Conservation (phyloP, 2,329 filamentous ascomycete species). For the Pseudopithomyces chartarum region DNA sequence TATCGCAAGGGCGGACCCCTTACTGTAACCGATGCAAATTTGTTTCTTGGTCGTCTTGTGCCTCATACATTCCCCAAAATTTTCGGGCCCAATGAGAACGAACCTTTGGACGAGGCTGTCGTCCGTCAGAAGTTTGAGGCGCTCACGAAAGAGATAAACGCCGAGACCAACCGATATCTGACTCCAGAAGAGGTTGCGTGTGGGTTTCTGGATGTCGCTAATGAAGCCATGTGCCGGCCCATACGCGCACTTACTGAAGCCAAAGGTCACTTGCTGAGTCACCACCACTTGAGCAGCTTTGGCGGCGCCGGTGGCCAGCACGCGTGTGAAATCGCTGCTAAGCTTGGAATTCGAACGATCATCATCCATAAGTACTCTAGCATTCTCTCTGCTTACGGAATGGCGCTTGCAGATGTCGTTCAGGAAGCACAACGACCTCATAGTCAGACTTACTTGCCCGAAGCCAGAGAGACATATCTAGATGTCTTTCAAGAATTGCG, state of each 20-base stretch:
- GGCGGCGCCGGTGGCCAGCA: conserved; percentile 51
- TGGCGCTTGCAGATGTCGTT: conserved; percentile 54
- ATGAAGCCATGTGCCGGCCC: conserved; percentile 36
- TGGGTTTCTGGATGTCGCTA: conserved; percentile 33
- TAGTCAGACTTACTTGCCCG: conserved; percentile 30
- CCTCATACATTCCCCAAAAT: conserved; percentile 40
- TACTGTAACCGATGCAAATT: conserved; percentile 43
- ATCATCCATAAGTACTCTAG: conserved; percentile 54
- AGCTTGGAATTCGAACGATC: conserved; percentile 51
- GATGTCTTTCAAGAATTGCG: neutral
- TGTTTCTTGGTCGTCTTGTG: conserved; percentile 38
- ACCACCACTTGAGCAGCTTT: conserved; percentile 33
- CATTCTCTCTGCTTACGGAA: conserved; percentile 55
- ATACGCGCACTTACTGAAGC: conserved; percentile 36
- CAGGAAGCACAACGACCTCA: conserved; percentile 47
- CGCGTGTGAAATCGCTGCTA: conserved; percentile 50
- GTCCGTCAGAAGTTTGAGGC: conserved; percentile 40
- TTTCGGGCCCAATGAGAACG: conserved; percentile 38
- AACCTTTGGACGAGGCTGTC: conserved; percentile 43
- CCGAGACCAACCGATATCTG: conserved; percentile 27
- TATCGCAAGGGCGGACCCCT: conserved; percentile 44
- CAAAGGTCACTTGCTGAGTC: conserved; percentile 24
- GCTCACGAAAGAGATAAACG: conserved; percentile 47
- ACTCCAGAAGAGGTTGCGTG: conserved; percentile 27
- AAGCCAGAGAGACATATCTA: neutral